phyloP scores from a whole-genome alignment of 2,329 filamentous ascomycete genomes.

The Hymenoscyphus fraxineus region DNA sequence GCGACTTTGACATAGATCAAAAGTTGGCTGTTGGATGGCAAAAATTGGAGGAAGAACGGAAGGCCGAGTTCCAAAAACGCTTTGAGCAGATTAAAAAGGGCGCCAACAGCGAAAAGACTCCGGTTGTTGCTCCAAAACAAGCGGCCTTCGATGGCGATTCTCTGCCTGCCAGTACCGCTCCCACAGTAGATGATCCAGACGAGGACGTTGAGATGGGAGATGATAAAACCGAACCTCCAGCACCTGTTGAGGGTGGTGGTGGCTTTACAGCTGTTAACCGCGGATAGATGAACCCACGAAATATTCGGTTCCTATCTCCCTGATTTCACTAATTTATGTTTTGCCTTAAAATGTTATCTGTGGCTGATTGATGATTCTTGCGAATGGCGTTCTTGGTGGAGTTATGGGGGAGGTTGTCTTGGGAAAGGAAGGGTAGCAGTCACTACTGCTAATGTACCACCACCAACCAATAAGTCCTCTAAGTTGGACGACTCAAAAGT shows the following conservation, averaged over 20 bases:
- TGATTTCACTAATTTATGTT: neutral
- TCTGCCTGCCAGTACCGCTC: conserved; percentile 15
- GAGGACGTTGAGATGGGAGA: conserved; percentile 36
- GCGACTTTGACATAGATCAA: conserved; percentile 30
- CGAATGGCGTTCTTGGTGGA: neutral
- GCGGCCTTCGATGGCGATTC: conserved; percentile 19
- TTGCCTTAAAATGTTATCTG: neutral
- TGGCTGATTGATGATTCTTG: neutral
- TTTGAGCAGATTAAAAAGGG: conserved; percentile 34
- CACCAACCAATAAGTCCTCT: neutral
- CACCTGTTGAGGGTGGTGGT: conserved; percentile 14
- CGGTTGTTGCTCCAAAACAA: conserved; percentile 23
- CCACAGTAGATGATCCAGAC: conserved; percentile 24
- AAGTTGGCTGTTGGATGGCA: conserved; percentile 30
- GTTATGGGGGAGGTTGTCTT: neutral
- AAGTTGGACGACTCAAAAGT: neutral
- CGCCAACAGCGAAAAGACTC: conserved; percentile 22
- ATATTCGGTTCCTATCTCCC: neutral
- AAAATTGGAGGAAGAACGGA: conserved; percentile 22
- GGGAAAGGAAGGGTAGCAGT: neutral
- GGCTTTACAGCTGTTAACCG: conserved; percentile 35
- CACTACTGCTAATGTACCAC: neutral
- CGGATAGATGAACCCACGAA: conserved; percentile 1
- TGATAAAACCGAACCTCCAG: conserved; percentile 32
- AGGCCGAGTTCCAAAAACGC: conserved; percentile 21